phyloP scores from a whole-genome alignment of 371 early-diverging fungal species.

The Mortierella sp. region DNA sequence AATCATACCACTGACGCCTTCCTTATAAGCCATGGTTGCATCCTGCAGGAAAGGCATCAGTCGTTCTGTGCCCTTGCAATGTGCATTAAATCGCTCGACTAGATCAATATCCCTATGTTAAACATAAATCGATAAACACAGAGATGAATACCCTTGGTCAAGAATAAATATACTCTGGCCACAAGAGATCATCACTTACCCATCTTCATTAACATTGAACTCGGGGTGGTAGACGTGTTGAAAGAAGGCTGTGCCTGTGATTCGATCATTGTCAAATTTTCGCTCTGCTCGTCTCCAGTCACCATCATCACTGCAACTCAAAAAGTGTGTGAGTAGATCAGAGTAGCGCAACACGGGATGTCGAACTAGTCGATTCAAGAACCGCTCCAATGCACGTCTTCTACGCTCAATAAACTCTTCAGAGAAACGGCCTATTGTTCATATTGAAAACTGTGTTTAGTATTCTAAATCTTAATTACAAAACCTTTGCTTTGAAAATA shows the following conservation, averaged over 20 bases:
- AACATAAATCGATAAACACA: neutral
- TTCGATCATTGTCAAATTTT: slow-evolving; percentile 56
- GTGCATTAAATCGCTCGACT: slow-evolving; percentile 57
- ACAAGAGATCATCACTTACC: slow-evolving; percentile 21
- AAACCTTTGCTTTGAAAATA: neutral
- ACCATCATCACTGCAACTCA: slow-evolving; percentile 59
- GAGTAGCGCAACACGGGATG: slow-evolving; percentile 62
- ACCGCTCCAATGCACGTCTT: slow-evolving; percentile 58
- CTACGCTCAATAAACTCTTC: slow-evolving; percentile 62
- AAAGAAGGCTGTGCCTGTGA: slow-evolving; percentile 56
- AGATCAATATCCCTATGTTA: slow-evolving; percentile 58
- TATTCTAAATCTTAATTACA: neutral
- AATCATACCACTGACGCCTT: slow-evolving; percentile 47
- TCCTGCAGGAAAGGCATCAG: slow-evolving; percentile 57
- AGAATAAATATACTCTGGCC: neutral
- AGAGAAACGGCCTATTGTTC: slow-evolving; percentile 58
- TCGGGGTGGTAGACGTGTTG: slow-evolving; percentile 64
- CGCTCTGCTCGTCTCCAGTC: slow-evolving; percentile 60
- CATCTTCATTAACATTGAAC: slow-evolving; percentile 62
- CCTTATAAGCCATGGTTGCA: slow-evolving; percentile 52
- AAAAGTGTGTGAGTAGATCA: slow-evolving; percentile 59
- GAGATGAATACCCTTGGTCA: neutral
- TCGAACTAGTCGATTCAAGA: slow-evolving; percentile 58
- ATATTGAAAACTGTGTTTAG: neutral
- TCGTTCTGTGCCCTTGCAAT: slow-evolving; percentile 56